Evolutionary conservation across 2,329 filamentous ascomycete genomes (phyloP).

Genomic region (Fusarium sp.): DNA sequence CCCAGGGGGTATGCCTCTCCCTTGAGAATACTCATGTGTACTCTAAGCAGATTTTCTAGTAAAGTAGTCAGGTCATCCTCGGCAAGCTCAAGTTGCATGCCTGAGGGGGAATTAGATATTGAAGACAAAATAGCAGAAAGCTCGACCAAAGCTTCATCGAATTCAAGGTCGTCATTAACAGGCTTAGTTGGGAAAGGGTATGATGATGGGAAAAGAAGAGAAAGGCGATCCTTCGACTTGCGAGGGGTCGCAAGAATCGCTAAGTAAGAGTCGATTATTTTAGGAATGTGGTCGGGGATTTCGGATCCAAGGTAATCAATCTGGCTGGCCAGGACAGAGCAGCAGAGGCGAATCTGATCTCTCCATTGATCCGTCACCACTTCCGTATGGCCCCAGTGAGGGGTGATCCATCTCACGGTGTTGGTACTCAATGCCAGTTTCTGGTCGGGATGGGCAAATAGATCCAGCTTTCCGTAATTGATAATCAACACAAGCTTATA

Average conservation of each 20-base stretch:
- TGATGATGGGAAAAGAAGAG: slow-evolving; percentile 86
- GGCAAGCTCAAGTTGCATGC: slow-evolving; percentile 80
- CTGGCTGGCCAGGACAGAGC: slow-evolving; percentile 90
- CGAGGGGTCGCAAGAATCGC: slow-evolving; percentile 72
- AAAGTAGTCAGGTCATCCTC: slow-evolving; percentile 81
- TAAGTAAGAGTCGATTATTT: slow-evolving; percentile 89
- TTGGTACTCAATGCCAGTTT: slow-evolving; percentile 79
- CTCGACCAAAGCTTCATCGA: slow-evolving; percentile 90
- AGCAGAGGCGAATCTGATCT: slow-evolving; percentile 92
- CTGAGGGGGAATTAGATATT: slow-evolving; percentile 76
- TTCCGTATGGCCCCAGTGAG: slow-evolving; percentile 86
- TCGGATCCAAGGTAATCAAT: slow-evolving; percentile 81
- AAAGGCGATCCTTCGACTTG: slow-evolving; percentile 74
- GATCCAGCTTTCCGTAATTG: slow-evolving; percentile 84
- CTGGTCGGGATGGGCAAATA: slow-evolving; percentile 85
- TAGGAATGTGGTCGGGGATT: slow-evolving; percentile 89
- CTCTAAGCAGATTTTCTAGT: slow-evolving; percentile 81
- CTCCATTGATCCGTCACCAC: slow-evolving; percentile 87
- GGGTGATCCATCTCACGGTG: slow-evolving; percentile 89
- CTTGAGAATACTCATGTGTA: slow-evolving; percentile 88
- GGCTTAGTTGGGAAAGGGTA: slow-evolving; percentile 88
- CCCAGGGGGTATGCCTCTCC: slow-evolving; percentile 89
- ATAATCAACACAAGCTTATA: slow-evolving; percentile 95
- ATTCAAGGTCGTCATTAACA: slow-evolving; percentile 69
- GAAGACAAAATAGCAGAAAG: slow-evolving; percentile 88